phyloP scores from a whole-genome alignment of 208 protist species.

The Wallacemonas rigidus region DNA sequence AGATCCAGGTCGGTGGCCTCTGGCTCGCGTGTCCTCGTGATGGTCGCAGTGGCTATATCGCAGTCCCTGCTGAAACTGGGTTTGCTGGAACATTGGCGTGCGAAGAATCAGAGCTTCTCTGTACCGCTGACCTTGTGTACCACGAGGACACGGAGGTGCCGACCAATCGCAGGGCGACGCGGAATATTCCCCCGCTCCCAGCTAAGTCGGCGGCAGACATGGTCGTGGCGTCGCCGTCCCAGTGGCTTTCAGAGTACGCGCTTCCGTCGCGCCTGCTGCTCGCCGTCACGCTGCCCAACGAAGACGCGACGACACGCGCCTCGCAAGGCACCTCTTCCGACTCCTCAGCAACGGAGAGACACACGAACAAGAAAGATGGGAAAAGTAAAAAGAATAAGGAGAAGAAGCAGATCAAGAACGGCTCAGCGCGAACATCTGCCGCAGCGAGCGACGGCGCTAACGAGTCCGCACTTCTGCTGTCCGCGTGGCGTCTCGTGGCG shows the following conservation, averaged over 20 bases:
- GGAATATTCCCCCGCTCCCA: background rate
- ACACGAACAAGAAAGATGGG: background rate
- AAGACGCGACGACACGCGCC: background rate
- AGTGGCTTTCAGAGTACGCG: conserved; percentile 16
- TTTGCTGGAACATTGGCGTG: conserved; percentile 42
- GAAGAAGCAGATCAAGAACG: background rate
- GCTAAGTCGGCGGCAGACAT: background rate
- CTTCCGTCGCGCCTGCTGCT: conserved; percentile 14
- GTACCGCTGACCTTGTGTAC: conserved; percentile 26
- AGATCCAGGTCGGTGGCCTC: conserved; percentile 34
- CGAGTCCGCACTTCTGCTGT: background rate
- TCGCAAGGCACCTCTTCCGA: background rate
- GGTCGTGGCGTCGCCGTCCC: background rate
- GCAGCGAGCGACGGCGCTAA: background rate
- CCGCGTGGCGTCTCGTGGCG: conserved; percentile 4
- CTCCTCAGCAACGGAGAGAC: background rate
- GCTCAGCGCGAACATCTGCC: background rate
- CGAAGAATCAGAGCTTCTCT: conserved; percentile 40
- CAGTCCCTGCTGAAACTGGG: conserved; percentile 24
- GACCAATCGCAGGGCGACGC: conserved; percentile 8
- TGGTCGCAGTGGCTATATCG: conserved; percentile 31
- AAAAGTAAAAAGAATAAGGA: conserved; percentile 3
- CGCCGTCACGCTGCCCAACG: conserved; percentile 9
- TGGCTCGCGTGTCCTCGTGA: conserved; percentile 59
- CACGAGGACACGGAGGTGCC: conserved; percentile 5